Evolutionary conservation across 2,329 filamentous ascomycete species (phyloP).

Genomic region (Alternaria gansuensis): DNA sequence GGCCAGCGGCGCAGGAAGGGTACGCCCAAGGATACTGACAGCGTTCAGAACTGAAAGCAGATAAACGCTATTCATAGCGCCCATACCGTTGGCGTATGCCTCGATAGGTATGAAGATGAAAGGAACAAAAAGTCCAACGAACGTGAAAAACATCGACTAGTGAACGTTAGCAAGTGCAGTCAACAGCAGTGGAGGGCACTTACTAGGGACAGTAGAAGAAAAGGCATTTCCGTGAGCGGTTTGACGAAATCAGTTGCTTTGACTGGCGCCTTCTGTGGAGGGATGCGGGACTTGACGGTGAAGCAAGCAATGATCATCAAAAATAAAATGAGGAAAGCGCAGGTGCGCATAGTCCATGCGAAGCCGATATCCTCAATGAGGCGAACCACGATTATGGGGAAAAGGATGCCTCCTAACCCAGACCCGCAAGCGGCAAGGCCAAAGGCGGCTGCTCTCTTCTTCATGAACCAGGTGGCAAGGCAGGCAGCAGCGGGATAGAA

Average conservation of each 20-base stretch:
- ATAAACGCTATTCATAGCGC: neutral
- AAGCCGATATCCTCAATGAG: constrained; percentile 60
- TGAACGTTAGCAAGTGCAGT: constrained; percentile 66
- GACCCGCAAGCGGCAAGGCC: constrained; percentile 57
- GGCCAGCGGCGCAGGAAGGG: constrained; percentile 61
- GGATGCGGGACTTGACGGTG: constrained; percentile 60
- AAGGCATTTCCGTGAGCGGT: constrained; percentile 52
- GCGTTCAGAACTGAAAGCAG: constrained; percentile 54
- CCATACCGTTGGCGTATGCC: no score
- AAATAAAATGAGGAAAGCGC: constrained; percentile 67
- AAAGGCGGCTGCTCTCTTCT: constrained; percentile 62
- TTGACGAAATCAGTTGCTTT: constrained; percentile 20
- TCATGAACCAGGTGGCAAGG: constrained; percentile 52
- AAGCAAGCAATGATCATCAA: constrained; percentile 62
- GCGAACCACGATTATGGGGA: constrained; percentile 13
- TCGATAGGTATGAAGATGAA: neutral
- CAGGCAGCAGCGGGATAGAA: constrained; percentile 20
- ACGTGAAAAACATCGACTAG: constrained; percentile 58
- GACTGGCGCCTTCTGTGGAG: constrained; percentile 47
- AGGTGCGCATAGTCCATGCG: constrained; percentile 58
- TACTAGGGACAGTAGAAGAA: constrained; percentile 63
- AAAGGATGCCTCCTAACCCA: constrained; percentile 48
- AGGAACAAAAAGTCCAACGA: constrained; percentile 62
- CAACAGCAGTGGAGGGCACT: constrained; percentile 58
- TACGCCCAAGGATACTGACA: constrained; percentile 59